phyloP scores from a whole-genome alignment of 83 land plant species.

The Picea mariana region DNA sequence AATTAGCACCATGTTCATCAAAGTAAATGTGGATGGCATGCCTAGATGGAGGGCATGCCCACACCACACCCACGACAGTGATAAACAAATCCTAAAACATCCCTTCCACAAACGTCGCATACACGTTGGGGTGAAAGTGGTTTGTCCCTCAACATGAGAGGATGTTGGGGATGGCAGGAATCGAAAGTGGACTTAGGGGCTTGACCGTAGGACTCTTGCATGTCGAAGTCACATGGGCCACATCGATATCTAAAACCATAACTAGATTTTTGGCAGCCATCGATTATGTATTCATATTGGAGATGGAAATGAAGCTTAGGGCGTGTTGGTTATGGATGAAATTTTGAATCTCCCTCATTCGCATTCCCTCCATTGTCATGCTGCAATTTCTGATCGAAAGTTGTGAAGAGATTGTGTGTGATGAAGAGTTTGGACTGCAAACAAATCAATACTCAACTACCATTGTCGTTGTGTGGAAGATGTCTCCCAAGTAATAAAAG shows the following conservation, averaged over 20 bases:
- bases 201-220: background rate
- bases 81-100: background rate
- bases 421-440: too few species aligned
- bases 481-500: too few species aligned
- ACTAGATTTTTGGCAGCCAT: background rate
- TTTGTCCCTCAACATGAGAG: background rate
- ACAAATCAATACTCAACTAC: too few species aligned
- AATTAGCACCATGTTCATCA: constrained; percentile 19
- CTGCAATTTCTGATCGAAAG: too few species aligned
- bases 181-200: background rate
- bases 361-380: too few species aligned
- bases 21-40: constrained; percentile 27
- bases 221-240: background rate
- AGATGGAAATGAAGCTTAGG: background rate
- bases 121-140: background rate
- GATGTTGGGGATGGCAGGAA: background rate
- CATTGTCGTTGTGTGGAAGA: too few species aligned
- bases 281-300: background rate
- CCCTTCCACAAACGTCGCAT: background rate
- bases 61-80: background rate
- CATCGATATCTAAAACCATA: background rate
- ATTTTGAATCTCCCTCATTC: too few species aligned
- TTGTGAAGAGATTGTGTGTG: too few species aligned
- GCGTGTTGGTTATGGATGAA: background rate
- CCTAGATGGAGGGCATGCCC: background rate